Conservation (phyloP, 1,139 yeast species). For the Saccharomyces hybrid region DNA sequence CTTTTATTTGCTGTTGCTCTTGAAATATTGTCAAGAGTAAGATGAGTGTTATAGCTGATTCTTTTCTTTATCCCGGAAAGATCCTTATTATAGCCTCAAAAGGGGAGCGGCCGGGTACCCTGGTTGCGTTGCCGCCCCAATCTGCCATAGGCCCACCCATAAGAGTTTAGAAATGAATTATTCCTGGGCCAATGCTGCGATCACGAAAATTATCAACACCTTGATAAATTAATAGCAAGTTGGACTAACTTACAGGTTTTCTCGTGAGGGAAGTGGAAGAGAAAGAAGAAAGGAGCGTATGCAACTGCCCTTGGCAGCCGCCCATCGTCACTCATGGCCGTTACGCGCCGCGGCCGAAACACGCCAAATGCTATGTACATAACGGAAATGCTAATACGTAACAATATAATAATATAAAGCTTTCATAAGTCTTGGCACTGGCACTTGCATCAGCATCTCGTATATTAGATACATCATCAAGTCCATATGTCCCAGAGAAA, state of each 20-base stretch:
- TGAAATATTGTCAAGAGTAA: neutral
- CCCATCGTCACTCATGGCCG: neutral
- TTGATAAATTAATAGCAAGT: neutral
- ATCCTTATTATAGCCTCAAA: neutral
- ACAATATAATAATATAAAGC: neutral
- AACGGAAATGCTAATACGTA: neutral
- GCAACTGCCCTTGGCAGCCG: neutral
- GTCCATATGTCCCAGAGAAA: neutral
- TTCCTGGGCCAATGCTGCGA: neutral
- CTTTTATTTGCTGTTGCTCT: neutral
- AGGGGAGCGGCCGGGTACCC: slow-evolving; percentile 1
- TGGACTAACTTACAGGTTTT: neutral
- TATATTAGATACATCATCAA: neutral
- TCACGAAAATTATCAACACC: neutral
- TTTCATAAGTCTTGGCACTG: neutral
- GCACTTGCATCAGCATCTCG: neutral
- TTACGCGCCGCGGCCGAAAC: slow-evolving; percentile 1
- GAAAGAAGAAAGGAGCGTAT: neutral
- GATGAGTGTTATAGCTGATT: neutral
- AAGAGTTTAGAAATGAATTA: neutral
- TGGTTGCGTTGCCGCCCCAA: neutral
- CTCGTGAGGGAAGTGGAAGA: neutral
- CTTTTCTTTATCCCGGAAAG: neutral
- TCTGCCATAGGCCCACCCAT: neutral
- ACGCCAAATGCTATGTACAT: neutral